phyloP scores from a whole-genome alignment of 768 basidiomycete species.

The Pleurotus tuber-regium region DNA sequence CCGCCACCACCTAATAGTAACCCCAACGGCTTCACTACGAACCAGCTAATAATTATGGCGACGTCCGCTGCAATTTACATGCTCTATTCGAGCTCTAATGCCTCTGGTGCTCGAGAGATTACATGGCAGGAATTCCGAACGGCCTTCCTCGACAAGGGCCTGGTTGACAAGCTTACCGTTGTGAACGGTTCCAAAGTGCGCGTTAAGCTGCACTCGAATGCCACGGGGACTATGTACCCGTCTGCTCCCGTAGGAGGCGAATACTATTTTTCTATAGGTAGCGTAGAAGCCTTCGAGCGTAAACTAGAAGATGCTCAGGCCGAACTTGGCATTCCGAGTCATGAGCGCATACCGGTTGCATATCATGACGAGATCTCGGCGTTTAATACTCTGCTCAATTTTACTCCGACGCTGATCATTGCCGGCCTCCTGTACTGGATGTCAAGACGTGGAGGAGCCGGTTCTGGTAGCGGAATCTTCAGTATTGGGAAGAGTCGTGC shows the following conservation, averaged over 20 bases:
- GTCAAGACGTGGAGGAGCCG: conserved; percentile 64
- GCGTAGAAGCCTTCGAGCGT: conserved; percentile 93
- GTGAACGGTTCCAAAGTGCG: conserved; percentile 90
- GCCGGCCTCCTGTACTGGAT: conserved; percentile 89
- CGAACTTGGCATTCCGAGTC: conserved; percentile 88
- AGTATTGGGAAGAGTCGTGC: conserved; percentile 95
- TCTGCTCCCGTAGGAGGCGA: conserved; percentile 49
- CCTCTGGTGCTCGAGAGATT: conserved; percentile 76
- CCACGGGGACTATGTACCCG: conserved; percentile 76
- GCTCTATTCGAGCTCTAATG: conserved; percentile 57
- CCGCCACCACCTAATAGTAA: conserved; percentile 31
- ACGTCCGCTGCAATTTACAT: conserved; percentile 61
- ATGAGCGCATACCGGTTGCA: conserved; percentile 94
- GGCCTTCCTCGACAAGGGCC: conserved; percentile 93
- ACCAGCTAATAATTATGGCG: conserved; percentile 48
- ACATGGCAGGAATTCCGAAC: conserved; percentile 99
- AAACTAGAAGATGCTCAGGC: conserved; percentile 92
- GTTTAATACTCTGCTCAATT: conserved; percentile 76
- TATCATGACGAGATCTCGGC: conserved; percentile 95
- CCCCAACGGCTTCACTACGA: conserved; percentile 57
- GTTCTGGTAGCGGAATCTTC: conserved; percentile 83
- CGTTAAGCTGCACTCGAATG: conserved; percentile 90
- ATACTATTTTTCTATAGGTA: conserved; percentile 96
- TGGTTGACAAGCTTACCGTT: conserved; percentile 91
- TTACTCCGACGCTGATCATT: conserved; percentile 93